Percentiles rank a stretch among this genome's conserved stretches.
phyloP scores from a whole-genome alignment of 192 early-diverging fungal species.

The Backusella westeae region DNA sequence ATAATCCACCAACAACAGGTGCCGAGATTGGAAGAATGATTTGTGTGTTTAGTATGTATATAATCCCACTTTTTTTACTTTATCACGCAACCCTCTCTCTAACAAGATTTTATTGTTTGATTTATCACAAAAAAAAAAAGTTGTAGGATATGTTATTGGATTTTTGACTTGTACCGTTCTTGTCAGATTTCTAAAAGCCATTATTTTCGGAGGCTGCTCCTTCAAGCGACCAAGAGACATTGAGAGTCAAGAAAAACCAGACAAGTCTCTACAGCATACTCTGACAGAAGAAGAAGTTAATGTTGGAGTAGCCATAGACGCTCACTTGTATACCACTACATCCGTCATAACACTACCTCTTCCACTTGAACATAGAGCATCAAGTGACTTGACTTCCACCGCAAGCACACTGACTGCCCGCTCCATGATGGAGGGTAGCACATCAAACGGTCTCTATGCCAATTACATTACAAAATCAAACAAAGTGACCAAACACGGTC shows the following conservation, averaged over 20 bases:
- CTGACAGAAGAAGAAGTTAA: not conserved
- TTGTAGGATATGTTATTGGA: conserved; percentile 1
- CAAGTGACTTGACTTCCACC: not conserved
- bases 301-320: not conserved
- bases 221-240: not conserved
- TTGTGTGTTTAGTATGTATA: not conserved
- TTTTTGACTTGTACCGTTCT: not conserved
- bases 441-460: not conserved
- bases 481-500: not conserved
- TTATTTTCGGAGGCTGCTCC: not conserved
- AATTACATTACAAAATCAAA: not conserved
- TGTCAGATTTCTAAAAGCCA: not conserved
- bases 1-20: conserved; percentile 5
- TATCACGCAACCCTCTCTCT: not conserved
- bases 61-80: not conserved
- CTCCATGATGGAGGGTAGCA: not conserved
- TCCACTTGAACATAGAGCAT: not conserved
- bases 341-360: not conserved
- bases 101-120: not conserved
- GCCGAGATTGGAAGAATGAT: not conserved
- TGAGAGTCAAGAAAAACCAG: not conserved
- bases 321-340: not conserved
- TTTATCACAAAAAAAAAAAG: conserved; percentile 4
- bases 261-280: not conserved
- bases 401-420: not conserved